A percentile compares a stretch with the other conserved stretches of the same genome.
phyloP scores from a whole-genome alignment of 2,329 filamentous ascomycete species.

The Stemphylium beticola region DNA sequence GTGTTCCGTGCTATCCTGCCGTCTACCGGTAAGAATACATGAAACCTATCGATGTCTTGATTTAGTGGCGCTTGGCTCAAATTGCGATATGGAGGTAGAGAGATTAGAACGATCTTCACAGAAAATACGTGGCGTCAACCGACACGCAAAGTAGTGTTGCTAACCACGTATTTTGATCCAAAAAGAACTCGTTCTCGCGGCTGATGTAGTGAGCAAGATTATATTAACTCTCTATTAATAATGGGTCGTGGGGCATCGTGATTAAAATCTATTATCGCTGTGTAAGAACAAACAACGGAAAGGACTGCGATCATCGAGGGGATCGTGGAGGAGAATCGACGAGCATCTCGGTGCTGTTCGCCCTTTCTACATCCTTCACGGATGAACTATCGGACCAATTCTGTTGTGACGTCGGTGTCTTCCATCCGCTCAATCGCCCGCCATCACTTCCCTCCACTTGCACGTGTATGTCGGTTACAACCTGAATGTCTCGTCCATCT shows the following conservation, averaged over 20 bases:
- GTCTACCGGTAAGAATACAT: too few relatives aligned
- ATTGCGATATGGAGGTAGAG: too few relatives aligned
- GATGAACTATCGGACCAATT: conserved; percentile 6
- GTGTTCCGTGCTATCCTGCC: too few relatives aligned
- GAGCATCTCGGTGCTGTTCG: conserved; percentile 7
- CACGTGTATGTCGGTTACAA: conserved; percentile 32
- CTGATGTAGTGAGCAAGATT: background rate
- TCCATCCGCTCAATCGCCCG: conserved; percentile 14
- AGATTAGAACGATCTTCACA: too few relatives aligned
- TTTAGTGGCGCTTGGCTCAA: too few relatives aligned
- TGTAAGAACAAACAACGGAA: background rate
- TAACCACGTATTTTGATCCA: background rate
- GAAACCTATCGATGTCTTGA: too few relatives aligned
- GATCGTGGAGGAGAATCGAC: background rate
- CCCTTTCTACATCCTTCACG: conserved; percentile 1
- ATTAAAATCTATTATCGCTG: background rate
- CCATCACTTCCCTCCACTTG: conserved; percentile 22
- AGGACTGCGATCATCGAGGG: background rate
- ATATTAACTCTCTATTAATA: conserved; percentile 2
- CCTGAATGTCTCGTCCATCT: conserved; percentile 28
- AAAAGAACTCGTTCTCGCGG: background rate
- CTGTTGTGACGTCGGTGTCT: conserved; percentile 1
- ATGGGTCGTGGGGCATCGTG: conserved; percentile 8
- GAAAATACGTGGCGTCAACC: too few relatives aligned
- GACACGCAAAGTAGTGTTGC: too few relatives aligned